These are phyloP conservation scores for Colletotrichum karsti DNA, from an alignment of 2,329 filamentous ascomycete genomes.

Conservation along the genomic window DNA sequence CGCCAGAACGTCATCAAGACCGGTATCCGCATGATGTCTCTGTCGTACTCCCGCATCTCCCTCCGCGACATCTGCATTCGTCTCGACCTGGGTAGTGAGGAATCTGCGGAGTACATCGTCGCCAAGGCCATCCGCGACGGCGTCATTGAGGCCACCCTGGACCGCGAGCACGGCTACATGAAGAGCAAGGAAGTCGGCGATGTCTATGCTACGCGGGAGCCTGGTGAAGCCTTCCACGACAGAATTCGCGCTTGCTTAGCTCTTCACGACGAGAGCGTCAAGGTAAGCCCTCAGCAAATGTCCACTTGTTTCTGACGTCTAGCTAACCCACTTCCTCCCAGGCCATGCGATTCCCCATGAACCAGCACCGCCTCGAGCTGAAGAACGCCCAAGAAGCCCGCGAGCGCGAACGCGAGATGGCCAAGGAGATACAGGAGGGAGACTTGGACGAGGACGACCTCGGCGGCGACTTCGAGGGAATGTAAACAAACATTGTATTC, in stretches of 20 bases:
- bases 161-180: constrained; percentile 96
- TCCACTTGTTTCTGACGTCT: not conserved
- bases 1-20: constrained; percentile 99
- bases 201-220: constrained; percentile 94
- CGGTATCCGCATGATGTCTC: constrained; percentile 97
- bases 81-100: constrained; percentile 90
- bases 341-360: constrained; percentile 99
- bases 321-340: constrained; percentile 46
- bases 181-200: constrained; percentile 97
- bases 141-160: constrained; percentile 93
- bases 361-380: constrained; percentile 94
- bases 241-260: constrained; percentile 91
- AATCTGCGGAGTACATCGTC: constrained; percentile 98
- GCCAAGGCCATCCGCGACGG: constrained; percentile 98
- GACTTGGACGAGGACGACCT: constrained; percentile 97
- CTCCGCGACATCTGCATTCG: constrained; percentile 97
- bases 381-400: constrained; percentile 99
- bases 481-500: constrained; percentile 67
- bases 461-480: constrained; percentile 93
- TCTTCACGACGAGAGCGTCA: constrained; percentile 97
- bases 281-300: constrained; percentile 63
- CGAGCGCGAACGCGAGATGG: constrained; percentile 94
- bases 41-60: constrained; percentile 97
- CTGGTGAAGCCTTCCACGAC: constrained; percentile 96
- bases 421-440: constrained; percentile 98